Evolutionary conservation across 257 asterid species (phyloP), one percentile per base, ranked within the genome.

Genomic region (Solanum pimpinellifolium): DNA sequence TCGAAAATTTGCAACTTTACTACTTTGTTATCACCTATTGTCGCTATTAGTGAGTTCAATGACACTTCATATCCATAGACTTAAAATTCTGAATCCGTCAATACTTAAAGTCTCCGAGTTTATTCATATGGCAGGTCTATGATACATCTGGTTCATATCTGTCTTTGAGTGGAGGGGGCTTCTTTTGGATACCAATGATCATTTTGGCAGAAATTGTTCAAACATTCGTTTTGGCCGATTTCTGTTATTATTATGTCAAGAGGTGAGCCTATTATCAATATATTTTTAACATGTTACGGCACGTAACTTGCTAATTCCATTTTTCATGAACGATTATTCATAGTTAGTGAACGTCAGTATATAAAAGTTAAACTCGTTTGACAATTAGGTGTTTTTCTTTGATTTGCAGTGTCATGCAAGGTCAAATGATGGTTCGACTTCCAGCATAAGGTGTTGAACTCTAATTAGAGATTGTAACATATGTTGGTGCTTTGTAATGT

Each of bases 171-270:
- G 97, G 96, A 76, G 88, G 91, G 2, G 96, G 97, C 42, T 93
- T 94, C 85, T 10, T 92, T 23, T 97, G 99, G 99, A 85, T 92
- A 84, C 98, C 95, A 16, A 86, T 91, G 94, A 91, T 94, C 68
- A 91, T 95, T 69, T 47, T 95, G 25, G 74, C 98, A 8, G 99
- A 97, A 89, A 74, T 90, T 60, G 95, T 97, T 74, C 99, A 97
- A 90, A 95, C 99, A 39, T 94, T 95, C 90, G 96, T 97, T 89
- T 90, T 95, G 68, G 98, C 98, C 0, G 98, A 97, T 92, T 95
- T 97, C 90, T 95, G 98, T 89, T 97, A 97, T 89, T 97, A 95
- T 86, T 97, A 97, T 89, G 87, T 95, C 85, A 94, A 94, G 91
- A 97, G 99, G 98, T 95, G 83, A 88, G 62, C 9, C 85, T 16